Conservation (phyloP, 805 yeast species). For the Barnettozyma salicaria region DNA sequence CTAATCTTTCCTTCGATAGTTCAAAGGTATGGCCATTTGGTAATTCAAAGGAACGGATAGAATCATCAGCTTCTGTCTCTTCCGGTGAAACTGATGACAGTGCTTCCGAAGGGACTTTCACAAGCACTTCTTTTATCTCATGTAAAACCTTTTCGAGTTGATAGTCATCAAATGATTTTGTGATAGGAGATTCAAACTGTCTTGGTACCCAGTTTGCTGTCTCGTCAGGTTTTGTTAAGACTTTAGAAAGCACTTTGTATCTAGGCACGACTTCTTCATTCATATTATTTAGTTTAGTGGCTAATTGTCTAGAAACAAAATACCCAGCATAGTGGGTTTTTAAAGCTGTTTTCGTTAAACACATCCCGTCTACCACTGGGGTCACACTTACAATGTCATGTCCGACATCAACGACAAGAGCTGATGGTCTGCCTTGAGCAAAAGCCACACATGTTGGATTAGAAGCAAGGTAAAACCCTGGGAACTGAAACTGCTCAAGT, state of each 20-base stretch:
- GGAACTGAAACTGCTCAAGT: constrained; percentile 62
- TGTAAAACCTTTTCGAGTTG: constrained; percentile 51
- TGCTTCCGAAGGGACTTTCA: constrained; percentile 46
- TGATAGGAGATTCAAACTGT: constrained; percentile 17
- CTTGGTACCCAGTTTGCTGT: constrained; percentile 29
- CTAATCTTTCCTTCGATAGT: constrained; percentile 53
- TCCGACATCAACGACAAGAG: constrained; percentile 81
- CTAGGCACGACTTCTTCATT: constrained; percentile 36
- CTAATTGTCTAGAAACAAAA: constrained; percentile 51
- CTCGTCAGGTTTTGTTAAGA: constrained; percentile 26
- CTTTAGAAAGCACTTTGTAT: constrained; percentile 47
- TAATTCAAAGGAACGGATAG: constrained; percentile 54
- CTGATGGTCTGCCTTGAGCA: constrained; percentile 82
- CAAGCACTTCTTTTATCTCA: constrained; percentile 69
- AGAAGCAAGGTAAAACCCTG: constrained; percentile 77
- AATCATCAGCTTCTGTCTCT: constrained; percentile 21
- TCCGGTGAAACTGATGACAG: constrained; percentile 12
- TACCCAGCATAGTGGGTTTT: constrained; percentile 72
- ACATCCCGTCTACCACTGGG: constrained; percentile 79
- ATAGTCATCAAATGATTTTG: constrained; percentile 45
- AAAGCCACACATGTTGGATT: constrained; percentile 85
- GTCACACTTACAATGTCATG: constrained; percentile 73
- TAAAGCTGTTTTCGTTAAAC: constrained; percentile 60
- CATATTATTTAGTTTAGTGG: constrained; percentile 33
- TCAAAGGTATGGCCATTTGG: constrained; percentile 70